phyloP scores from a whole-genome alignment of 192 early-diverging fungal species.

The Backusella tarrabulga region DNA sequence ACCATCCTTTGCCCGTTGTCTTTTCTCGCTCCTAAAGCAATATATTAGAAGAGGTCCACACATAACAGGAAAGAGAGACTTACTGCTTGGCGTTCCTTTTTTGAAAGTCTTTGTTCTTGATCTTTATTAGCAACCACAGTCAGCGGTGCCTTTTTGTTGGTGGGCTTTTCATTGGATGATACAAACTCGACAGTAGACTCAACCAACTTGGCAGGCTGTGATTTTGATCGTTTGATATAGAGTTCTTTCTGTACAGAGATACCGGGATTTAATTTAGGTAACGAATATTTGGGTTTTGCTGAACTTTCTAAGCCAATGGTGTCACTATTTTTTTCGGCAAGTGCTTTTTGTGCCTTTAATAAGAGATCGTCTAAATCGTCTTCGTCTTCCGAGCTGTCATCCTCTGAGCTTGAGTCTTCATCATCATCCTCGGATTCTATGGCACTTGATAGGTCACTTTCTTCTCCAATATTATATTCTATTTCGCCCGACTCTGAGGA shows the following conservation, averaged over 20 bases:
- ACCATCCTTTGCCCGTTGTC: conserved; percentile 68
- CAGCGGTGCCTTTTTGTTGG: conserved; percentile 26
- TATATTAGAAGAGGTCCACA: background rate
- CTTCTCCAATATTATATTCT: background rate
- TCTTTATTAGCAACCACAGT: conserved; percentile 34
- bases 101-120: conserved; percentile 31
- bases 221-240: conserved; percentile 32
- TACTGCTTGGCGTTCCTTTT: conserved; percentile 42
- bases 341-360: conserved; percentile 36
- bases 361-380: conserved; percentile 41
- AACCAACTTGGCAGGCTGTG: conserved; percentile 31
- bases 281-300: conserved; percentile 3
- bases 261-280: conserved; percentile 42
- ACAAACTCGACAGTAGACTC: conserved; percentile 32
- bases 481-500: background rate
- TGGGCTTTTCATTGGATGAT: conserved; percentile 12
- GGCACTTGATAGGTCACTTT: background rate
- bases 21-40: conserved; percentile 18
- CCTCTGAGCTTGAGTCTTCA: background rate
- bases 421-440: background rate
- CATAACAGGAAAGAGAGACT: background rate
- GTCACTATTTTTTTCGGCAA: conserved; percentile 30
- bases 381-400: conserved; percentile 15
- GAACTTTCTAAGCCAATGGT: background rate
- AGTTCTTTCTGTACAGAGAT: conserved; percentile 32